Evolutionary conservation across 192 early-diverging fungal genomes (phyloP).

Genomic region (Backusella mclennaniae): DNA sequence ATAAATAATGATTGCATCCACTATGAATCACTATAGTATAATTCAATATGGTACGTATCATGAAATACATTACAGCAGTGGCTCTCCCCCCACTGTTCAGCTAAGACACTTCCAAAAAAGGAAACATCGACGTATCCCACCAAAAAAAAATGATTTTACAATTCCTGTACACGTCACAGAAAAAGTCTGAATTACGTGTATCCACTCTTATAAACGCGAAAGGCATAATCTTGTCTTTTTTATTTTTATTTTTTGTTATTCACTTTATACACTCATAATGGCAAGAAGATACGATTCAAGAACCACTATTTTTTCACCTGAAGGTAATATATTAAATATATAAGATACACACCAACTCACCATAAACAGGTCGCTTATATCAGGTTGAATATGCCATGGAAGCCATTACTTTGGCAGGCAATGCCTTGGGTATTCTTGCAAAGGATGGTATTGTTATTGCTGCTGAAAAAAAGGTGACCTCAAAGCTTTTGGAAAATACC

Average conservation of each 20-base stretch:
- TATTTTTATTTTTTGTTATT: neutral
- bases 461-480: slow-evolving; percentile 94
- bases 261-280: slow-evolving; percentile 52
- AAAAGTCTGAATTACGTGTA: neutral
- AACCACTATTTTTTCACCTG: slow-evolving; percentile 99
- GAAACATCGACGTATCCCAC: neutral
- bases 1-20: neutral
- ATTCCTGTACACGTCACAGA: neutral
- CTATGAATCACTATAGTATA: neutral
- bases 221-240: neutral
- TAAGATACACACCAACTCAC: neutral
- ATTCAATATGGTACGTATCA: neutral
- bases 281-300: slow-evolving; percentile 97
- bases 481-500: slow-evolving; percentile 88
- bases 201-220: slow-evolving; percentile 6
- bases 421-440: slow-evolving; percentile 87
- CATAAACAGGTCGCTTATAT: slow-evolving; percentile 82
- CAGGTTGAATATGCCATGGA: slow-evolving; percentile 99
- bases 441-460: slow-evolving; percentile 95
- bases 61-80: neutral
- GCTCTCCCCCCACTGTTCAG: neutral
- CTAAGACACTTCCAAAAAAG: neutral
- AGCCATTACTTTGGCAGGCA: slow-evolving; percentile 97
- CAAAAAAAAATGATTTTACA: neutral
- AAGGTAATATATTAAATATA: slow-evolving; percentile 63